Base-by-base conservation (phyloP, 768 basidiomycete genomes). In the Macrolepiota albuminosa region DNA sequence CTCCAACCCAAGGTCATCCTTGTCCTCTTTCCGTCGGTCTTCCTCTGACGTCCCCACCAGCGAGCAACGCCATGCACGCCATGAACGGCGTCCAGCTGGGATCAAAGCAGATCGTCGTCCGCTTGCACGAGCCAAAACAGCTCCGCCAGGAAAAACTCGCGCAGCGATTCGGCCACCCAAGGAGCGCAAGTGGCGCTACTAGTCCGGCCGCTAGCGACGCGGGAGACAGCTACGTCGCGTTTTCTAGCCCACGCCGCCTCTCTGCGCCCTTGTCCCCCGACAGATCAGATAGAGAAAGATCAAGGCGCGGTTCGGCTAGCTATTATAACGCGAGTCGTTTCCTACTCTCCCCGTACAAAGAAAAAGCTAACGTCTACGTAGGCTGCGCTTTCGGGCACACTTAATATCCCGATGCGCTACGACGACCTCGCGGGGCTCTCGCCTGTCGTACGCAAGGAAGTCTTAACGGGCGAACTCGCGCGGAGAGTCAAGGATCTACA, bases 71-170 rank as follows among this genome's bases (percentile, higher is more conserved):
- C 0, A 73, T 94, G 80, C 83, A 84, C 54, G 82, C 76, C 10
- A 94, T 95, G 93, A 93, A 95, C 58, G 91, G 92, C 16, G 70
- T 75, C 14, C 74, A 82, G 31, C 59, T 95, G 31, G 91, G 90
- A 34, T 74, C 79, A 14, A 93, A 94, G 69, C 84, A 89, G 56
- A 79, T 96, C 42, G 88, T 91, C 1, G 94, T 96, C 31, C 84
- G 94, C 45, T 74, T 95, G 55, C 93, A 95, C 64, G 94, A 95
- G 72, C 93, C 93, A 9, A 95, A 93, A 70, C 90, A 93, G 69
- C 73, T 94, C n/a, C 83, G 94, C 24, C 89, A 93, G 69, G 91
- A 93, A 74, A 93, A 94, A 64, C 78, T 94, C 9, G 91, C 91
- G 14, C 87, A 88, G 58, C 81, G 91, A n/a, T 93, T 90, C 66